Conservation (phyloP, 2,329 filamentous ascomycete species). For the Ophiognomonia clavigignenti-juglandacearum region DNA sequence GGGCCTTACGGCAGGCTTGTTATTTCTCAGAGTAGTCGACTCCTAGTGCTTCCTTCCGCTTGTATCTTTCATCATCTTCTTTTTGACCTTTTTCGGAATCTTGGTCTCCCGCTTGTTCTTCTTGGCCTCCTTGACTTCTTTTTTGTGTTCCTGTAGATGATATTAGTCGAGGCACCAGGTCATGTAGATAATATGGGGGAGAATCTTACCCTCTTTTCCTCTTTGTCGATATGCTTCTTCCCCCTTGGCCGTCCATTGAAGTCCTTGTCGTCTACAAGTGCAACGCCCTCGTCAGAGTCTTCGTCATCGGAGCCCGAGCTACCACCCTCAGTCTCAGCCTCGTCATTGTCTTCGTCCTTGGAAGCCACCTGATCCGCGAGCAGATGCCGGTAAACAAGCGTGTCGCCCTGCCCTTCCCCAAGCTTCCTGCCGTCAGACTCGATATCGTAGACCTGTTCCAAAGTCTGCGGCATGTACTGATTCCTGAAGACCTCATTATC, state of each 20-base stretch:
- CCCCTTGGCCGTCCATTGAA: conserved; percentile 68
- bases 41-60: conserved; percentile 61
- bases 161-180: conserved; percentile 15
- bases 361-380: conserved; percentile 61
- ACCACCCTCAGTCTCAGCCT: conserved; percentile 32
- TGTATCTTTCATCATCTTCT: conserved; percentile 66
- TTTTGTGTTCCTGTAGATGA: conserved; percentile 61
- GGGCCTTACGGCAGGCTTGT: no score
- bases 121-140: conserved; percentile 90
- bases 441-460: conserved; percentile 94
- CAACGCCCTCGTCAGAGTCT: conserved; percentile 44
- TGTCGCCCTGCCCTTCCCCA: conserved; percentile 64
- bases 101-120: conserved; percentile 89
- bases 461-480: conserved; percentile 92
- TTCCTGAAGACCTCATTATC: conserved; percentile 92
- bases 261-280: conserved; percentile 47
- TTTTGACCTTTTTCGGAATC: conserved; percentile 95
- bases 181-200: not conserved
- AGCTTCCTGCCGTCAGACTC: conserved; percentile 84
- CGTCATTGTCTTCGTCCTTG: conserved; percentile 29
- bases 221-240: conserved; percentile 86
- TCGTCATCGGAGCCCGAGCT: conserved; percentile 27
- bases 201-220: conserved; percentile 65
- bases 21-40: no score
- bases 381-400: conserved; percentile 81